Evolutionary conservation across 2,329 filamentous ascomycete genomes (phyloP).

Genomic region (Fusarium sp.): DNA sequence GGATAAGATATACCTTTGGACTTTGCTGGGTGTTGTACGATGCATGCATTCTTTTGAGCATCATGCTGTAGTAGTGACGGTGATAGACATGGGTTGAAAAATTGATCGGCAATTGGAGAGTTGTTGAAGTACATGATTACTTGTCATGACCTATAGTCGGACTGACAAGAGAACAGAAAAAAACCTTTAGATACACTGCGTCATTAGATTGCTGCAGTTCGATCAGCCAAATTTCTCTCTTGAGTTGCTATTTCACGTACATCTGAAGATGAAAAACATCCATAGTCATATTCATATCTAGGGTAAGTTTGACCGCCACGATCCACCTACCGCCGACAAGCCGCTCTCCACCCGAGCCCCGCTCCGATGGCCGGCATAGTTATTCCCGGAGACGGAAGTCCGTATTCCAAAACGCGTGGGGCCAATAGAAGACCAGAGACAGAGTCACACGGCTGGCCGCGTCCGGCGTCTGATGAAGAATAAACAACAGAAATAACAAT

Average conservation of each 20-base stretch:
- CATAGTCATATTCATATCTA: neutral
- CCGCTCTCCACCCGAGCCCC: conserved; percentile 11
- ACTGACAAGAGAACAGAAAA: neutral
- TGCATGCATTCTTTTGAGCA: neutral
- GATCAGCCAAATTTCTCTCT: neutral
- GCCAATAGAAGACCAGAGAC: conserved; percentile 23
- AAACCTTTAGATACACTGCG: neutral
- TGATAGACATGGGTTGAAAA: neutral
- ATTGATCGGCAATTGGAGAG: neutral
- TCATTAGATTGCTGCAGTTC: rapidly evolving
- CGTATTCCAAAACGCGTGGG: conserved; percentile 1
- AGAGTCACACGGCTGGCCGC: conserved; percentile 28
- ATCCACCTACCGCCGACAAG: conserved; percentile 16
- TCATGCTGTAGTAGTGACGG: too few relatives aligned
- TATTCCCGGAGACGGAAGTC: conserved; percentile 27
- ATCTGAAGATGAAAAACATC: neutral
- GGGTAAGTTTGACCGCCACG: conserved; percentile 14
- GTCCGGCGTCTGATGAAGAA: conserved; percentile 7
- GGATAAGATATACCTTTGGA: neutral
- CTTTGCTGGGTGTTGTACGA: neutral
- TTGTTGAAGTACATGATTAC: neutral
- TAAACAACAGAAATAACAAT: conserved; percentile 32
- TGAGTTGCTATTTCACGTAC: neutral
- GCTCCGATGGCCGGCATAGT: conserved; percentile 40
- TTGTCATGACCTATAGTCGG: too few relatives aligned